Conservation (phyloP, 257 asterid genomes). For the Penstemon eatonii region DNA sequence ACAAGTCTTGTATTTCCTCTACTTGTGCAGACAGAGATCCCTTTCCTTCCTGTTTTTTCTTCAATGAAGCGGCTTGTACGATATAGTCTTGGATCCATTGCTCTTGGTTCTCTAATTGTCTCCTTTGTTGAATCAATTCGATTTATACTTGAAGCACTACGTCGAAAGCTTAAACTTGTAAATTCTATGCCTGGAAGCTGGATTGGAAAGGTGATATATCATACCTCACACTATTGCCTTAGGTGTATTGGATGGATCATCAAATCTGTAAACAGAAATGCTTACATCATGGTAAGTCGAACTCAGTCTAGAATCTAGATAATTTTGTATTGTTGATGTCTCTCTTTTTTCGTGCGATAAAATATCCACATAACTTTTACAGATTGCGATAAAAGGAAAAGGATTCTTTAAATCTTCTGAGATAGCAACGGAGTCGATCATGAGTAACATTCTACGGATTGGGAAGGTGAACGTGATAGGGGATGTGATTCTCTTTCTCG, state of each 20-base stretch:
- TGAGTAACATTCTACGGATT: slow-evolving; percentile 85
- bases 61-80: slow-evolving; percentile 93
- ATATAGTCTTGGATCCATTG: slow-evolving; percentile 87
- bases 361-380: slow-evolving; percentile 21
- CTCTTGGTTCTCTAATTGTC: slow-evolving; percentile 81
- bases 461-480: slow-evolving; percentile 95
- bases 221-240: slow-evolving; percentile 61
- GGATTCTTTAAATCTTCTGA: slow-evolving; percentile 87
- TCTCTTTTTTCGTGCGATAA: background rate
- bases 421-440: slow-evolving; percentile 90
- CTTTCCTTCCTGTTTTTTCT: slow-evolving; percentile 88
- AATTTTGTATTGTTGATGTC: background rate
- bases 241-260: slow-evolving; percentile 71
- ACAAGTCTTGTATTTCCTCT: slow-evolving; percentile 1
- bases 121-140: slow-evolving; percentile 78
- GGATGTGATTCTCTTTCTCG: slow-evolving; percentile 90
- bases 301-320: background rate
- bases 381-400: slow-evolving; percentile 97
- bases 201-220: slow-evolving; percentile 58
- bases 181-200: slow-evolving; percentile 60
- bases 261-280: slow-evolving; percentile 89
- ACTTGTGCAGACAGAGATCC: slow-evolving; percentile 66
- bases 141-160: slow-evolving; percentile 81
- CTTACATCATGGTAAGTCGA: slow-evolving; percentile 86
- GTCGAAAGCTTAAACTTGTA: slow-evolving; percentile 81